Evolutionary conservation across 2,329 filamentous ascomycete genomes (phyloP).

Genomic region (Aspergillus puulaauensis): DNA sequence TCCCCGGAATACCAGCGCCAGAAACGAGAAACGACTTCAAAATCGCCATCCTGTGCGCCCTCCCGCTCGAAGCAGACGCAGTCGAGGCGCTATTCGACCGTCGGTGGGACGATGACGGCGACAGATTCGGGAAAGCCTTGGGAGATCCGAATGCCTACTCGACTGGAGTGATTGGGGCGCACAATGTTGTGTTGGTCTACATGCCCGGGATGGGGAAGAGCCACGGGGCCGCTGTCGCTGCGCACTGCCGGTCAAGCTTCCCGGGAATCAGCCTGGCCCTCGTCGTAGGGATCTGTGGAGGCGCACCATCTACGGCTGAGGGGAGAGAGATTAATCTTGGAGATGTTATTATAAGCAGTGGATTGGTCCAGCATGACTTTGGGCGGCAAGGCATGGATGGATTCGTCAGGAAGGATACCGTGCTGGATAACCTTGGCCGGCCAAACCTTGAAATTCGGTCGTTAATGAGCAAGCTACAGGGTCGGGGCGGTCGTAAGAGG

Average conservation of each 20-base stretch:
- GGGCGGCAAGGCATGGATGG: background rate
- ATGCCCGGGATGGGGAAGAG: slow-evolving; percentile 1
- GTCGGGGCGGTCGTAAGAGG: too few relatives aligned
- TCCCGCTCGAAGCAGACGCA: slow-evolving; percentile 3
- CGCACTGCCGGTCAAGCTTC: slow-evolving; percentile 1
- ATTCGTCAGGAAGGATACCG: slow-evolving; percentile 21
- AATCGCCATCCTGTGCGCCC: slow-evolving; percentile 5
- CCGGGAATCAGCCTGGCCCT: background rate
- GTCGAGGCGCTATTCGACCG: slow-evolving; percentile 6
- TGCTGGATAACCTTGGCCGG: too few relatives aligned
- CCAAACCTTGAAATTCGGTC: too few relatives aligned
- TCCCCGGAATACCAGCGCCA: too few relatives aligned
- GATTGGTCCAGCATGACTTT: background rate
- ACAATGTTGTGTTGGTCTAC: slow-evolving; percentile 7
- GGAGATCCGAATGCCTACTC: slow-evolving; percentile 5
- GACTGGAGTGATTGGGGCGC: background rate
- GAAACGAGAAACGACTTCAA: background rate
- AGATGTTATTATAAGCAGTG: background rate
- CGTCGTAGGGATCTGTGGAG: slow-evolving; percentile 8
- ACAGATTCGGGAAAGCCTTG: background rate
- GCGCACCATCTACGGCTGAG: background rate
- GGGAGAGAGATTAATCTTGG: background rate
- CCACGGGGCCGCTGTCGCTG: background rate
- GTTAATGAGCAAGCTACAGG: too few relatives aligned
- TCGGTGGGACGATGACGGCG: background rate